Conservation (phyloP, 768 basidiomycete genomes). For the Rubroboletus pulcherrimus region DNA sequence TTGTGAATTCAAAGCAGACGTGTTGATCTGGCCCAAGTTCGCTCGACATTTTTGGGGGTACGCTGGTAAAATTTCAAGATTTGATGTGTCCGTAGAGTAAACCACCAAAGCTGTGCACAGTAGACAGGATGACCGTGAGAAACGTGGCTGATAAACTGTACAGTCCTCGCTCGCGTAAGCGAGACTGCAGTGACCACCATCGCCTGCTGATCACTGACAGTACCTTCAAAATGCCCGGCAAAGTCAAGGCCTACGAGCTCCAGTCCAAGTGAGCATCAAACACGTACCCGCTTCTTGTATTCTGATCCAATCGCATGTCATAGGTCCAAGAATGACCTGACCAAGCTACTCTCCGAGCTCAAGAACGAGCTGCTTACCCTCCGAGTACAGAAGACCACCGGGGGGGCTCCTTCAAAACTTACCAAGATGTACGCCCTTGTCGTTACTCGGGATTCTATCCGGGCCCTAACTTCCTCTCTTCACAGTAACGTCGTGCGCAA, state of each 20-base stretch:
- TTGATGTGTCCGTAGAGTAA: conserved; percentile 29
- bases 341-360: conserved; percentile 89
- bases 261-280: conserved; percentile 75
- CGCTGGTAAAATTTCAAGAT: conserved; percentile 57
- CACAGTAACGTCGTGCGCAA: conserved; percentile 94
- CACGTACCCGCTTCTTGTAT: not conserved
- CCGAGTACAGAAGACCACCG: conserved; percentile 97
- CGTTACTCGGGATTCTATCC: not conserved
- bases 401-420: conserved; percentile 91
- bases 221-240: conserved; percentile 69
- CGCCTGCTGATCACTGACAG: conserved; percentile 30
- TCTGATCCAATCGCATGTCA: conserved; percentile 12
- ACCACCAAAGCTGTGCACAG: not conserved
- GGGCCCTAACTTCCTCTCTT: not conserved
- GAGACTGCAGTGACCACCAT: conserved; percentile 19
- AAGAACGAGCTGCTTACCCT: conserved; percentile 92
- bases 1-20: not conserved
- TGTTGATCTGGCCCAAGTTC: conserved; percentile 35
- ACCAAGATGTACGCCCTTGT: conserved; percentile 83
- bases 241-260: conserved; percentile 96
- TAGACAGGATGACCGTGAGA: conserved; percentile 28
- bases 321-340: conserved; percentile 96
- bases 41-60: conserved; percentile 70
- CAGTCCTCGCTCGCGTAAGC: conserved; percentile 34
- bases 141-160: conserved; percentile 43